Evolutionary conservation across 2,329 filamentous ascomycete genomes (phyloP).

Genomic region (Emergomyces africanus): DNA sequence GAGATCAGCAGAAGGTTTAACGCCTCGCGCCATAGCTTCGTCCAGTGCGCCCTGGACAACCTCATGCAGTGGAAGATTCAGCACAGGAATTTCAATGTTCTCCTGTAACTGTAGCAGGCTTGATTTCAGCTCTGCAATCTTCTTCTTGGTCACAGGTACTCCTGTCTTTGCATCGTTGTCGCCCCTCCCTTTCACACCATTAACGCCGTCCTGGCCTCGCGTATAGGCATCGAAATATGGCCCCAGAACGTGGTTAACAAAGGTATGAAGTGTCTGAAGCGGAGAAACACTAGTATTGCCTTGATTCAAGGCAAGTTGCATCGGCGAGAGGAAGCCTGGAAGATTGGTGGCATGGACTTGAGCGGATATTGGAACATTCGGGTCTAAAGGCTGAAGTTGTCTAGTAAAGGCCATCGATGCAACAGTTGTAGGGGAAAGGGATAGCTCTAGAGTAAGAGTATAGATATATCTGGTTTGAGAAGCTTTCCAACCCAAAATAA

Average conservation of each 20-base stretch:
- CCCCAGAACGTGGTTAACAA: constrained; percentile 80
- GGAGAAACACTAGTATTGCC: constrained; percentile 58
- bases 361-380: constrained; percentile 63
- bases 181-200: constrained; percentile 56
- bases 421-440: constrained; percentile 59
- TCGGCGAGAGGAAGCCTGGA: constrained; percentile 63
- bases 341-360: constrained; percentile 92
- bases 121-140: constrained; percentile 84
- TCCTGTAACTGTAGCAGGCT: constrained; percentile 86
- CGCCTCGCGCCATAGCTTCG: constrained; percentile 54
- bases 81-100: constrained; percentile 93
- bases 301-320: constrained; percentile 54
- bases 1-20: constrained; percentile 62
- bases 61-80: constrained; percentile 76
- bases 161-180: constrained; percentile 89
- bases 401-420: constrained; percentile 84
- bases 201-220: constrained; percentile 58
- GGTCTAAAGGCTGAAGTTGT: constrained; percentile 75
- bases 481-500: constrained; percentile 12
- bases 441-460: constrained; percentile 68
- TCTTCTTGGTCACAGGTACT: constrained; percentile 94
- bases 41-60: constrained; percentile 77
- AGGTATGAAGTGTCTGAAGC: constrained; percentile 82
- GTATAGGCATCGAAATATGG: constrained; percentile 98
- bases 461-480: constrained; percentile 50